These are phyloP conservation scores for Posidonia australis DNA, from an alignment of 106 monocot genomes.

Conservation along the genomic window DNA sequence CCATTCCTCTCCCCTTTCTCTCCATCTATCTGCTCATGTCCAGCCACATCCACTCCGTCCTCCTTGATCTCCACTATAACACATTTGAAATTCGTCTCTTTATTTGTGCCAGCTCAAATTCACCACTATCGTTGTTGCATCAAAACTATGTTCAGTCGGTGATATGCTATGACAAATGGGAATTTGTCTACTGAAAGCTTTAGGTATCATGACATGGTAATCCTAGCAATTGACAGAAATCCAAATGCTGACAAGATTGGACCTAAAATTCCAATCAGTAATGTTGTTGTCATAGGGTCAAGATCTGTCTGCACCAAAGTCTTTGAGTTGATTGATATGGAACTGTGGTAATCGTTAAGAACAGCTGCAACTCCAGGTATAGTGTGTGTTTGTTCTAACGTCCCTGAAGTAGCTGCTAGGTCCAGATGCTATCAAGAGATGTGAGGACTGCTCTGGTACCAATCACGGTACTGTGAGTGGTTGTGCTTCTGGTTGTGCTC, in stretches of 20 bases:
- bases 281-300: constrained; percentile 49
- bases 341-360: no score
- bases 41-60: no score
- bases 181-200: constrained; percentile 66
- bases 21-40: no score
- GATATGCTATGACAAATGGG: constrained; percentile 70
- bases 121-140: constrained; percentile 49
- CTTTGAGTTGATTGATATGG: neutral
- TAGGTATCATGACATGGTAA: constrained; percentile 93
- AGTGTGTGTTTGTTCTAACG: neutral
- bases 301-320: constrained; percentile 32
- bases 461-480: no score
- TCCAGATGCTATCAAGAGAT: neutral
- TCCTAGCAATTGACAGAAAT: constrained; percentile 66
- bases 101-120: no score
- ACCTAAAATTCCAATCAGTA: constrained; percentile 32
- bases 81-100: no score
- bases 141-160: constrained; percentile 67
- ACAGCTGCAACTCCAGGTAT: no score
- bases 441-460: neutral
- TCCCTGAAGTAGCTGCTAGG: no score
- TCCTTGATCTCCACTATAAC: no score
- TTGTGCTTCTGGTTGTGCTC: no score
- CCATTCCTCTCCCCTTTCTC: no score
- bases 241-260: constrained; percentile 65